phyloP scores from a whole-genome alignment of 1,284 basidiomycete species.

The Peniophora sp. region DNA sequence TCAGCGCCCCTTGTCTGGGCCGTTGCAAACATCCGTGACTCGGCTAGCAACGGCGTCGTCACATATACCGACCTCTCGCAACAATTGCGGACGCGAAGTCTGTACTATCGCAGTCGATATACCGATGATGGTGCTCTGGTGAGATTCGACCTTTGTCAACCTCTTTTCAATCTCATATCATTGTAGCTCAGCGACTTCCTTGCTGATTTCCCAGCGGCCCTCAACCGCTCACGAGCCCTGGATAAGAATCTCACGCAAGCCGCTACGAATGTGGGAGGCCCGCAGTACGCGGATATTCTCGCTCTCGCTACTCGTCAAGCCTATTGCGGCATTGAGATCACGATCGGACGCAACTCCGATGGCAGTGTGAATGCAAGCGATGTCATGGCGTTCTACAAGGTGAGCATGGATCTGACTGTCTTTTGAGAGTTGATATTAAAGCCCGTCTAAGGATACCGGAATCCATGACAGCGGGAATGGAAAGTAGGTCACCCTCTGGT shows the following conservation, averaged over 20 bases:
- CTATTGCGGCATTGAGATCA: slow-evolving; percentile 7
- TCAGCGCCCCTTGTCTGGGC: slow-evolving; percentile 7
- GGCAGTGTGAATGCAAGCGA: slow-evolving; percentile 2
- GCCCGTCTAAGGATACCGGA: background rate
- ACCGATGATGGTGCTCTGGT: background rate
- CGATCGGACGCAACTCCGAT: slow-evolving; percentile 1
- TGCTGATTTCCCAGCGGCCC: slow-evolving; percentile 1
- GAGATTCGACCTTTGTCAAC: background rate
- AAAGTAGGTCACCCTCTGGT: background rate
- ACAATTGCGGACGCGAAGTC: background rate
- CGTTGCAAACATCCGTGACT: slow-evolving; percentile 9
- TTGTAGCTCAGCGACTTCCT: slow-evolving; percentile 2
- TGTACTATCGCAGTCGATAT: background rate
- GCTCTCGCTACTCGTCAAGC: slow-evolving; percentile 1
- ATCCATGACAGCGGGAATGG: background rate
- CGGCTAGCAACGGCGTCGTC: background rate
- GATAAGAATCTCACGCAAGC: background rate
- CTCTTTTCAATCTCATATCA: background rate
- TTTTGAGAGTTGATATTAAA: background rate
- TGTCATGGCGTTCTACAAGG: slow-evolving; percentile 11
- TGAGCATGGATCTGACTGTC: background rate
- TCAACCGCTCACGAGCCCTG: background rate
- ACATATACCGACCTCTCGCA: slow-evolving; percentile 3
- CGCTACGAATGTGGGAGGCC: background rate
- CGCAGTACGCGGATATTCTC: slow-evolving; percentile 1